Evolutionary conservation across 2,329 filamentous ascomycete genomes (phyloP).

Genomic region (Venturia effusa): DNA sequence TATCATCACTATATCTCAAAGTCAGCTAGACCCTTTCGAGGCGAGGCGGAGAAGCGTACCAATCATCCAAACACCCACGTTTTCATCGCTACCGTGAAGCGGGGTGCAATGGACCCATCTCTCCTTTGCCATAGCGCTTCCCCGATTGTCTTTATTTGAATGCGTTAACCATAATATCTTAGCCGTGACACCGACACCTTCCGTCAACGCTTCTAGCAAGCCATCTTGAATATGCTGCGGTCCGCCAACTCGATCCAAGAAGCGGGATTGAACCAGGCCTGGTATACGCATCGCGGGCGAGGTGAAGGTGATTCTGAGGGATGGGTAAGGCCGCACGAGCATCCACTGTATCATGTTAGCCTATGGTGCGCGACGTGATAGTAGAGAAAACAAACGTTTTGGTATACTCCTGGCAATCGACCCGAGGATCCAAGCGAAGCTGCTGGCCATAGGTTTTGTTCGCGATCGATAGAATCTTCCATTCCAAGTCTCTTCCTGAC

Average conservation of each 20-base stretch:
- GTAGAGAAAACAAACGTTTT: slow-evolving; percentile 16
- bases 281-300: slow-evolving; percentile 57
- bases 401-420: slow-evolving; percentile 26
- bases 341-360: slow-evolving; percentile 33
- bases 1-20: slow-evolving; percentile 22
- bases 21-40: background rate
- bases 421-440: slow-evolving; percentile 20
- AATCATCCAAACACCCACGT: slow-evolving; percentile 37
- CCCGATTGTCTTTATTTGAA: background rate
- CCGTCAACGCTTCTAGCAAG: slow-evolving; percentile 27
- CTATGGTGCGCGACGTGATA: background rate
- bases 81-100: slow-evolving; percentile 30
- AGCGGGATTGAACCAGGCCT: slow-evolving; percentile 45
- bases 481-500: slow-evolving; percentile 18
- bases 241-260: slow-evolving; percentile 33
- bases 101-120: slow-evolving; percentile 37
- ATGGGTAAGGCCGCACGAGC: slow-evolving; percentile 55
- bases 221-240: slow-evolving; percentile 26
- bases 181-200: slow-evolving; percentile 31
- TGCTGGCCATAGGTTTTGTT: slow-evolving; percentile 20
- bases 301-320: slow-evolving; percentile 56
- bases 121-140: slow-evolving; percentile 16
- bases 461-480: slow-evolving; percentile 19
- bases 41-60: slow-evolving; percentile 12
- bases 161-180: slow-evolving; percentile 30